A percentile compares a stretch with the other conserved stretches of the same genome.
These are phyloP conservation scores for Torulaspora quercuum DNA, from an alignment of 805 yeast species.

Conservation along the genomic window DNA sequence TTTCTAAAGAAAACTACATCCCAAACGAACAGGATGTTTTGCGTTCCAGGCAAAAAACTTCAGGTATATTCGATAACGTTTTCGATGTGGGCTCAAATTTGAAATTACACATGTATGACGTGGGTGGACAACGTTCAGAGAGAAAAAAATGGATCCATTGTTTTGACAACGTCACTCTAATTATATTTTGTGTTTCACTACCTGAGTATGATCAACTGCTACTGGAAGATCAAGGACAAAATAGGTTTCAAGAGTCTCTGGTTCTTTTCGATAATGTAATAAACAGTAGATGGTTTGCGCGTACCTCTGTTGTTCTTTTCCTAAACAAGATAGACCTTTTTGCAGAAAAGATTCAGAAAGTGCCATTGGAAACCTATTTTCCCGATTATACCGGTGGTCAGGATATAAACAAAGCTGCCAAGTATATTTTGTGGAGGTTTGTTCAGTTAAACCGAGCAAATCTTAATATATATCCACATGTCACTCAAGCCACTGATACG, in stretches of 20 bases:
- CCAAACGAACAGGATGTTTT: conserved; percentile 78
- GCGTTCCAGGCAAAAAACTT: conserved; percentile 85
- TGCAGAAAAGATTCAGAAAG: conserved; percentile 74
- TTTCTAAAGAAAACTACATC: conserved; percentile 55
- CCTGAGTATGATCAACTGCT: conserved; percentile 88
- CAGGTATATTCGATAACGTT: conserved; percentile 82
- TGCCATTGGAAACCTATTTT: conserved; percentile 78
- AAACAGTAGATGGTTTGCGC: conserved; percentile 87
- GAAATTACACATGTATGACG: conserved; percentile 68
- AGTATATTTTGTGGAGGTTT: conserved; percentile 86
- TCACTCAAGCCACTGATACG: conserved; percentile 93
- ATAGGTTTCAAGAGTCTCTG: conserved; percentile 76
- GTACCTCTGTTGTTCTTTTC: conserved; percentile 81
- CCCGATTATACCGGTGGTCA: conserved; percentile 91
- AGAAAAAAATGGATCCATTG: conserved; percentile 97
- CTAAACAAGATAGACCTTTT: conserved; percentile 88
- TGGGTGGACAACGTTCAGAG: conserved; percentile 95
- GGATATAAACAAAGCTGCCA: conserved; percentile 85
- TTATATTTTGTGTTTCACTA: conserved; percentile 86
- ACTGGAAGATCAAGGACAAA: conserved; percentile 70
- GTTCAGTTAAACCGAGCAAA: conserved; percentile 80
- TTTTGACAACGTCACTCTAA: conserved; percentile 85
- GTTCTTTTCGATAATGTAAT: conserved; percentile 86
- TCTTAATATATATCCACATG: conserved; percentile 79
- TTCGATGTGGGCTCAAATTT: conserved; percentile 66